These are phyloP conservation scores for Xanthoconium stramineum DNA, from an alignment of 768 basidiomycete species.

Conservation along the genomic window DNA sequence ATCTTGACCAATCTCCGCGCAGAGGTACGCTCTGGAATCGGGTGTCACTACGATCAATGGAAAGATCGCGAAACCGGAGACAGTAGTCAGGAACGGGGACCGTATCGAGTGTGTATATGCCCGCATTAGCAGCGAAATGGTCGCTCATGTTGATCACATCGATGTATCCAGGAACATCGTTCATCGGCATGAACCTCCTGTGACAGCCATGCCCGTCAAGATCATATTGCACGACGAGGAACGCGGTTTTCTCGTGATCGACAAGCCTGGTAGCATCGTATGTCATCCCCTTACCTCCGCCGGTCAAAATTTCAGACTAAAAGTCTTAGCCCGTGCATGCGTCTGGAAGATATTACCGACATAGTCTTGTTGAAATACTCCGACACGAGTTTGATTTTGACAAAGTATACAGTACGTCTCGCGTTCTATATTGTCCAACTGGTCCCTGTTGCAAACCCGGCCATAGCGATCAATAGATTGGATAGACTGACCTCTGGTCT, in stretches of 20 bases:
- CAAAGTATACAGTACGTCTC: conserved; percentile 75
- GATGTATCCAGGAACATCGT: conserved; percentile 69
- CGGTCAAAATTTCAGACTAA: neutral
- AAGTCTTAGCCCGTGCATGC: conserved; percentile 78
- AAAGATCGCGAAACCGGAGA: conserved; percentile 73
- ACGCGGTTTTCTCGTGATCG: conserved; percentile 84
- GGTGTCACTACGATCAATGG: conserved; percentile 97
- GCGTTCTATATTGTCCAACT: neutral
- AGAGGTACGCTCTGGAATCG: conserved; percentile 77
- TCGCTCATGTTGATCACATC: neutral
- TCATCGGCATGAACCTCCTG: conserved; percentile 96
- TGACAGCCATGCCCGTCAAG: conserved; percentile 78
- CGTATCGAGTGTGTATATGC: conserved; percentile 69
- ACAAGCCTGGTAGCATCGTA: conserved; percentile 97
- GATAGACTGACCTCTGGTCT: conserved; percentile 93
- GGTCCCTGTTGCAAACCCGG: neutral
- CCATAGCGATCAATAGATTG: conserved; percentile 84
- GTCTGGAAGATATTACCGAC: conserved; percentile 84
- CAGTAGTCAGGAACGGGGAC: conserved; percentile 82
- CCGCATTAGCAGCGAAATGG: neutral
- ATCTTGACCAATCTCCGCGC: neutral
- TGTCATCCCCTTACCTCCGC: conserved; percentile 35
- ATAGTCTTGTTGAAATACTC: conserved; percentile 85
- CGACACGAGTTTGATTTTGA: conserved; percentile 78
- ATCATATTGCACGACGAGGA: conserved; percentile 76